phyloP scores from a whole-genome alignment of 2,329 filamentous ascomycete genomes.

The Tolypocladium inflatum region DNA sequence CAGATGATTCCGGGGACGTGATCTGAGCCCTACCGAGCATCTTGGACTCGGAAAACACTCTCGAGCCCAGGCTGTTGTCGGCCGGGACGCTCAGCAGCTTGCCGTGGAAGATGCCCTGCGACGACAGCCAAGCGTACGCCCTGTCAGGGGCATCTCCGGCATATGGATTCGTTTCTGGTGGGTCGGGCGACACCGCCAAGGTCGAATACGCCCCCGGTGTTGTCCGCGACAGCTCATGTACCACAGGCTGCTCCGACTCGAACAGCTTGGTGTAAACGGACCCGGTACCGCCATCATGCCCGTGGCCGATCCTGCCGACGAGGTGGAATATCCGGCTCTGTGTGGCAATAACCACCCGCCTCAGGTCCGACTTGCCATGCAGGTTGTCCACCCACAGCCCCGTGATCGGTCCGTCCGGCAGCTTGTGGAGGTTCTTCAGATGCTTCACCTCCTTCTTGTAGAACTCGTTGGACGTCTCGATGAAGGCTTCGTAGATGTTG shows the following conservation, averaged over 20 bases:
- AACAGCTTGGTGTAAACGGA: constrained; percentile 85
- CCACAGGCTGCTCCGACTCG: constrained; percentile 70
- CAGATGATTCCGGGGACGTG: constrained; percentile 54
- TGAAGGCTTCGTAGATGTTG: constrained; percentile 88
- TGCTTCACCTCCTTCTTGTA: constrained; percentile 94
- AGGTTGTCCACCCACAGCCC: constrained; percentile 78
- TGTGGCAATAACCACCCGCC: constrained; percentile 73
- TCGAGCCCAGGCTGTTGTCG: constrained; percentile 55
- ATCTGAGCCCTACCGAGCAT: constrained; percentile 68
- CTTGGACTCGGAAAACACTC: constrained; percentile 70
- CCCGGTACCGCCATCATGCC: constrained; percentile 63
- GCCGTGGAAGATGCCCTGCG: constrained; percentile 83
- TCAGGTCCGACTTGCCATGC: constrained; percentile 55
- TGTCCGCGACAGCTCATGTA: constrained; percentile 58
- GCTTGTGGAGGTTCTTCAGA: constrained; percentile 71
- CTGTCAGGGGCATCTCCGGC: constrained; percentile 59
- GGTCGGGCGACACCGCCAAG: constrained; percentile 69
- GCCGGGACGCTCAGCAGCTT: constrained; percentile 55
- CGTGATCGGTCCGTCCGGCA: constrained; percentile 73
- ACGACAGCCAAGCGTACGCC: constrained; percentile 83
- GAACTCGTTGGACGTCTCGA: constrained; percentile 90
- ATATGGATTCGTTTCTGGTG: constrained; percentile 41
- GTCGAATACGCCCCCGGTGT: constrained; percentile 50
- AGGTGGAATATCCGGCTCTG: constrained; percentile 72
- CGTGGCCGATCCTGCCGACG: constrained; percentile 63